phyloP scores from a whole-genome alignment of 306 rosid genomes.

The Arachis hypogaea region DNA sequence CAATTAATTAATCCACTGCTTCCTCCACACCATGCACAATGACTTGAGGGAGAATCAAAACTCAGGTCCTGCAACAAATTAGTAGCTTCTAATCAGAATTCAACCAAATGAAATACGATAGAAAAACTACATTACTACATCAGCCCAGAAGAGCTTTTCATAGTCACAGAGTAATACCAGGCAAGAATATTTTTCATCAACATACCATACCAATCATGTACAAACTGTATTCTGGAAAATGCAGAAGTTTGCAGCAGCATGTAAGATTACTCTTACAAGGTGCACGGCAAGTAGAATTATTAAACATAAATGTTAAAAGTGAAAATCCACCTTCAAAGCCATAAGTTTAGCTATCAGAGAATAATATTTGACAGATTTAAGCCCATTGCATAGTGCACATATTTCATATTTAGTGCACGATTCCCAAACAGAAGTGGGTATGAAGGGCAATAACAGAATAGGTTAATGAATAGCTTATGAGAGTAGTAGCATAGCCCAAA shows the following conservation, averaged over 20 bases:
- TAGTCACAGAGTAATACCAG: background rate
- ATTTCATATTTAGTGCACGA: too few relatives aligned
- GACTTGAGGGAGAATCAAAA: constrained; percentile 59
- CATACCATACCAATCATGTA: background rate
- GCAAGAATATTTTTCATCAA: background rate
- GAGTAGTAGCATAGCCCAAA: too few relatives aligned
- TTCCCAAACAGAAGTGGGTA: background rate
- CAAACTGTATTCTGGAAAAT: background rate
- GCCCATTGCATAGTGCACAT: background rate
- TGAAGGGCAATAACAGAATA: background rate
- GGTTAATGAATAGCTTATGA: too few relatives aligned
- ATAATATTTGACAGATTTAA: background rate
- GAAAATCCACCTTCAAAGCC: background rate
- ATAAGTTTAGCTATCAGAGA: constrained; percentile 1
- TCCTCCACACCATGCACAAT: constrained; percentile 86
- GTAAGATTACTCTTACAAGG: constrained; percentile 1
- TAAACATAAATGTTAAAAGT: background rate
- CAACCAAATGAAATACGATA: background rate
- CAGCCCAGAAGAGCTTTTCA: constrained; percentile 1
- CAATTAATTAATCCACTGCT: constrained; percentile 61
- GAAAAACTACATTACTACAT: background rate
- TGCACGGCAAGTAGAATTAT: constrained; percentile 11
- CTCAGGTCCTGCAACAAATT: constrained; percentile 65
- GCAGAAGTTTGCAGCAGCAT: background rate
- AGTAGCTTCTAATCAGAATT: constrained; percentile 34